These are phyloP conservation scores for Amylostereum areolatum DNA, from an alignment of 1,284 basidiomycete species.

Conservation along the genomic window DNA sequence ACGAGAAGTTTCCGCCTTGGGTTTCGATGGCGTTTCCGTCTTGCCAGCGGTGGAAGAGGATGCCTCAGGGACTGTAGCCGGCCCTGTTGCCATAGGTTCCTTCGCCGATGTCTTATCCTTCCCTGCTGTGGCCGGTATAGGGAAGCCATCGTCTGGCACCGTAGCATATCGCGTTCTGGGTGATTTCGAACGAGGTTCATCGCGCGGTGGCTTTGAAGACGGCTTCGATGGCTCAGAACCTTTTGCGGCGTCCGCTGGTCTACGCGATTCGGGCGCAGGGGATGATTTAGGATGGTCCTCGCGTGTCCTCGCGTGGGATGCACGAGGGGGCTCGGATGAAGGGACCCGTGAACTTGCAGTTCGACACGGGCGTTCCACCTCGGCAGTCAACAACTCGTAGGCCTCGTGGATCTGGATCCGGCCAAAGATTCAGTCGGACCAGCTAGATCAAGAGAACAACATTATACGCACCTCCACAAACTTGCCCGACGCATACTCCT, in stretches of 20 bases:
- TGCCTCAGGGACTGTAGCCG: no score
- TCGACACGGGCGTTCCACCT: no score
- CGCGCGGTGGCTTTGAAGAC: background rate
- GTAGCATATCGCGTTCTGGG: background rate
- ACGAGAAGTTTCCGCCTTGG: no score
- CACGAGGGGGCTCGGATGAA: no score
- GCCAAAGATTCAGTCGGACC: background rate
- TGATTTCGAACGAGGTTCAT: background rate
- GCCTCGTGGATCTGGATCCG: slow-evolving; percentile 21
- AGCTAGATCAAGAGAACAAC: background rate
- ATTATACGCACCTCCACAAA: slow-evolving; percentile 61
- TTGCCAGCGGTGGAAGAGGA: no score
- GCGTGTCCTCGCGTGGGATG: no score
- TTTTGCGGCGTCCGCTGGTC: background rate
- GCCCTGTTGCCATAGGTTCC: no score
- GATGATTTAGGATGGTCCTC: slow-evolving; percentile 4
- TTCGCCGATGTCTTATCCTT: no score
- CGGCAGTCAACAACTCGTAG: slow-evolving; percentile 17
- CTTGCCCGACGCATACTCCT: slow-evolving; percentile 60
- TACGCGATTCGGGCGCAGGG: slow-evolving; percentile 6
- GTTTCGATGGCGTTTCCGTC: no score
- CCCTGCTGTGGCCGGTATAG: no score
- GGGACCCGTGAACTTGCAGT: no score
- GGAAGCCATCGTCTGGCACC: slow-evolving; percentile 1
- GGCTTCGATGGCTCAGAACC: background rate